phyloP scores from a whole-genome alignment of 441 rosid species.

The Biscutella auriculata region DNA sequence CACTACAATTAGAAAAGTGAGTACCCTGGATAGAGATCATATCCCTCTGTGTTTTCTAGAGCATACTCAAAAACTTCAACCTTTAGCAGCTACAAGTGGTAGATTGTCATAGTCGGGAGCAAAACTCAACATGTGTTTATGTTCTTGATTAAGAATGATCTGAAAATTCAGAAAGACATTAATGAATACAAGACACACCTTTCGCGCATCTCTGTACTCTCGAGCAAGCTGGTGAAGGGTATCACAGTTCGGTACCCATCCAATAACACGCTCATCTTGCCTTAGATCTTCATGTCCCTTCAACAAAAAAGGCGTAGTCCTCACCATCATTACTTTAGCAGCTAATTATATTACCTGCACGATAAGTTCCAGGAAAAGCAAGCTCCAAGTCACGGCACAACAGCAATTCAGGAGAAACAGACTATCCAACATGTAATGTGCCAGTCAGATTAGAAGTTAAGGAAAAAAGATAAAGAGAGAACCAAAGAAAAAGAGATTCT shows the following conservation, averaged over 20 bases:
- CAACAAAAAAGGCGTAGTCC: conserved; percentile 84
- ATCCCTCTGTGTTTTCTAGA: conserved; percentile 84
- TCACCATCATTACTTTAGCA: conserved; percentile 93
- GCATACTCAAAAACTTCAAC: conserved; percentile 94
- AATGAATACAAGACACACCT: conserved; percentile 37
- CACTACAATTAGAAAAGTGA: no score
- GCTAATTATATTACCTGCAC: conserved; percentile 65
- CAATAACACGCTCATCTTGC: conserved; percentile 99
- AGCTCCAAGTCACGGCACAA: conserved; percentile 89
- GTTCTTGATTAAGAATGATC: conserved; percentile 91
- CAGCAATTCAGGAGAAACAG: conserved; percentile 92
- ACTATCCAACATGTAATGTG: conserved; percentile 34
- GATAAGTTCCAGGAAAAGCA: conserved; percentile 97
- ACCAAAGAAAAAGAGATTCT: conserved; percentile 6
- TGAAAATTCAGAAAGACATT: conserved; percentile 30
- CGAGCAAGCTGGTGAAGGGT: conserved; percentile 88
- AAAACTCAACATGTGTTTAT: conserved; percentile 80
- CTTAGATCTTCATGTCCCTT: conserved; percentile 99
- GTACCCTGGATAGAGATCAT: conserved; percentile 94
- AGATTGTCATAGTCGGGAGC: conserved; percentile 93
- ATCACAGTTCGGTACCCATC: conserved; percentile 97
- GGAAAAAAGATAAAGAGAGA: conserved; percentile 8
- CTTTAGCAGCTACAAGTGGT: conserved; percentile 85
- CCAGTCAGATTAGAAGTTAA: conserved; percentile 22
- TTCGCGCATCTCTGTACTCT: conserved; percentile 93